Base-by-base conservation (phyloP, 1,284 basidiomycete genomes). In the Sanghuangporus baumii region DNA sequence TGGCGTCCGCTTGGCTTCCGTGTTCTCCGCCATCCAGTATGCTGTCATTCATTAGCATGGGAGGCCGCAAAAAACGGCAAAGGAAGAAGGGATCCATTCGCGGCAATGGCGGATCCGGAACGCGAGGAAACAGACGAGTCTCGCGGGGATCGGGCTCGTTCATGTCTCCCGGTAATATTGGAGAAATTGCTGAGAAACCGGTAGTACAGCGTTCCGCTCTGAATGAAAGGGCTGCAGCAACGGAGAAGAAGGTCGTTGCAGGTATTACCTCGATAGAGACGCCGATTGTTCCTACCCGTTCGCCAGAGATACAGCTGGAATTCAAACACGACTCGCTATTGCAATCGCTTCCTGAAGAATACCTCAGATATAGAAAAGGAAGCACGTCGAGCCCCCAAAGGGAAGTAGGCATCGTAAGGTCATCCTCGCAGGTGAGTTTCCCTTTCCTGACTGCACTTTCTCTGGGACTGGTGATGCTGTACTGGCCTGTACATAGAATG, bases 1-100 rank as follows among this genome's bases (percentile, higher is more conserved):
- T 65, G 63, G 63, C 63, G 31, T 61, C 50, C 12, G 52, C 40
- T 54, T 47, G 56, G 31, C 40, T 61, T 47, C 52, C 60, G 20
- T 65, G 60, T 43, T 43, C 41, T 31, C 60, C 60, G 14, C 46
- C 63, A 6, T 16, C 36, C 18, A 58, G 38, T 16, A 65, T 65
- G 64, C 46, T 65, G 31, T 65, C 64, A 18, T 65, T 65, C 64
- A 65, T 65, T 36, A 65, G 60, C 37, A 62, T 65, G 60, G 64
- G 63, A 18, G 34, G 48, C 16, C 58, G 64, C 55, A 65, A 62
- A 36, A 62, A 65, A 43, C 57, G 64, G 8, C 40, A 37, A 16
- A 40, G 60, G 23, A 50, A 43, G 37, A 59, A 55, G 34, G 52
- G 36, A 11, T 38, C 41, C n/a, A 16, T n/a, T 46, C 56, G 57